Percentiles rank a stretch among this genome's conserved stretches.
Conservation (phyloP, 2,329 filamentous ascomycete species). For the Fonsecaea erecta region DNA sequence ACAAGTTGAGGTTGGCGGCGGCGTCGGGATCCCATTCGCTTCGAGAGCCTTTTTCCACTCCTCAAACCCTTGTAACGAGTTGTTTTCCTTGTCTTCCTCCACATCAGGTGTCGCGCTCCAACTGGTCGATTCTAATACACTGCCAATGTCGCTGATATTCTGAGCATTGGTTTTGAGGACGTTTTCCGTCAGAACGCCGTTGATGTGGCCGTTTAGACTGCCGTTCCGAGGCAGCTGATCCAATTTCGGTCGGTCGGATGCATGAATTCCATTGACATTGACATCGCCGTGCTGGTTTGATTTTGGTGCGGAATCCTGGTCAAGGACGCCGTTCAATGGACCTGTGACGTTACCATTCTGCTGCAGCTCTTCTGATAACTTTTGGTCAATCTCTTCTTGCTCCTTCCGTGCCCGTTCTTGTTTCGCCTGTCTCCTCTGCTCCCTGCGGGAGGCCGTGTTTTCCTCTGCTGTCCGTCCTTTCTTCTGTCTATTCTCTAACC, state of each 20-base stretch:
- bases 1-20: constrained; percentile 37
- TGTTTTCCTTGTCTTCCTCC: constrained; percentile 30
- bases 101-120: constrained; percentile 20
- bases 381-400: constrained; percentile 79
- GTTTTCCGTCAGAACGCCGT: constrained; percentile 20
- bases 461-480: constrained; percentile 82
- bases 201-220: constrained; percentile 12
- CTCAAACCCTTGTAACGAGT: constrained; percentile 33
- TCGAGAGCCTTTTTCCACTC: constrained; percentile 37
- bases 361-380: constrained; percentile 59
- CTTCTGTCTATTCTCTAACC: constrained; percentile 82
- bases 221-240: constrained; percentile 50
- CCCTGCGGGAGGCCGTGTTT: constrained; percentile 73
- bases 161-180: constrained; percentile 35
- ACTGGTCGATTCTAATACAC: constrained; percentile 33
- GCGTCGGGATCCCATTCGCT: constrained; percentile 37
- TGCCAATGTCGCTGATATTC: constrained; percentile 34
- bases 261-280: not conserved
- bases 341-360: constrained; percentile 2
- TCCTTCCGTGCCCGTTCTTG: constrained; percentile 89
- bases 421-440: constrained; percentile 82
- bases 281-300: constrained; percentile 26
- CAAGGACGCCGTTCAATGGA: constrained; percentile 39
- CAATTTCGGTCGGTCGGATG: constrained; percentile 60
- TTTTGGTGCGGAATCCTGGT: constrained; percentile 67